Evolutionary conservation across 2,329 filamentous ascomycete species (phyloP), one percentile per base, ranked within the genome.

Genomic region (Alternaria infectoria): DNA sequence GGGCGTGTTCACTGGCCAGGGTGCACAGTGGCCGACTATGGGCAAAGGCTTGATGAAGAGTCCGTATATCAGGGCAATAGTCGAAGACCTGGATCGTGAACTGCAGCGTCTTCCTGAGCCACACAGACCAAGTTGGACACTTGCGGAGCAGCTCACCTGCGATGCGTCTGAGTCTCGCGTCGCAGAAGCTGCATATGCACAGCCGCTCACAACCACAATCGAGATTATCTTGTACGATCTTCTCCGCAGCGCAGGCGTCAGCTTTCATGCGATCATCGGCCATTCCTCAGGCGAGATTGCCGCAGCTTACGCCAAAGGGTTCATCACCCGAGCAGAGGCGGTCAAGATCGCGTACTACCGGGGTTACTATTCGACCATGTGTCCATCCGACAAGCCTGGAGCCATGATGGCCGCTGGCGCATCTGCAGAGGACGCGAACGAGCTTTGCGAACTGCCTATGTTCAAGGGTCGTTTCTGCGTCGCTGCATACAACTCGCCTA

Each of bases 241-340:
- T 36, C 10, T 67, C 23, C 6, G 12, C 3, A 8, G 51, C 12
- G 2, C 61, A 32, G 52, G 55, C 6, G 50, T 76, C 10, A 6
- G 21, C 1, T 69, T 69, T 1, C 11, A 25, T 7, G 30, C 64
- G 5, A 69, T 73, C 10, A 61, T 71, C 10, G 81, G 81, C 1
- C 81, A 83, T 50, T 81, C 80, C 0, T 72, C 77, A 5, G 81
- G 81, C 4, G 81, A 83, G 61, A 80, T 82, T 9, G 80, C 79
- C 0, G 81, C 81, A 0, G 71, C 78, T 3, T 81, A 82, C n/a
- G 74, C 74, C 12, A 40, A 40, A 40, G 36, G 36, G 36, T 40
- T 40, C n/a, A 40, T 40, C 36, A 40, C 36, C 36, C 36, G 36
- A 40, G 36, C 36, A 17, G 36, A 40, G 36, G 36, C 36, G 36